phyloP scores from a whole-genome alignment of 2,329 filamentous ascomycete species.

The Curvularia verruculosa region DNA sequence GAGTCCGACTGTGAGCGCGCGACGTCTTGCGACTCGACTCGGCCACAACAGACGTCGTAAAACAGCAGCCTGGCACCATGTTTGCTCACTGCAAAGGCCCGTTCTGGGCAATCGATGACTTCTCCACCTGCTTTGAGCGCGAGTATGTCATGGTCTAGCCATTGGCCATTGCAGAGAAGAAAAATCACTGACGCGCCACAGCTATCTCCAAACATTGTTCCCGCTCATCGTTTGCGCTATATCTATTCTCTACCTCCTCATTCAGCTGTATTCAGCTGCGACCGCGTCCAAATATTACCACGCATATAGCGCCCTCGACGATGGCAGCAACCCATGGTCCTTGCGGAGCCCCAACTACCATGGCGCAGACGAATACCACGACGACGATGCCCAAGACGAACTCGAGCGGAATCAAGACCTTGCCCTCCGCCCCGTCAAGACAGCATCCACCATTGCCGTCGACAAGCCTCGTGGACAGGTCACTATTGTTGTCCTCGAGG shows the following conservation, averaged over 20 bases:
- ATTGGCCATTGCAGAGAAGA: conserved; percentile 6
- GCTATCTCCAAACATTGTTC: conserved; percentile 80
- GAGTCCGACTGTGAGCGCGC: conserved; percentile 12
- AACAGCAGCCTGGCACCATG: conserved; percentile 49
- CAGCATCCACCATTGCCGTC: conserved; percentile 66
- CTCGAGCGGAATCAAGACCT: conserved; percentile 62
- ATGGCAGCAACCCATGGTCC: conserved; percentile 51
- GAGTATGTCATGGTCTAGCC: conserved; percentile 61
- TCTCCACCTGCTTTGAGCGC: conserved; percentile 66
- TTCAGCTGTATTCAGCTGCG: conserved; percentile 63
- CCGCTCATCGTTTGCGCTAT: conserved; percentile 73
- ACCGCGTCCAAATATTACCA: conserved; percentile 57
- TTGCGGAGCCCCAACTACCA: conserved; percentile 37
- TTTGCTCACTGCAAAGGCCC: conserved; percentile 63
- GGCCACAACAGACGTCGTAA: conserved; percentile 16
- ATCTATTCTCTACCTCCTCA: conserved; percentile 71
- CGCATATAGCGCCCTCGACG: conserved; percentile 64
- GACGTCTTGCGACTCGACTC: conserved; percentile 18
- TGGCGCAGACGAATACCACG: conserved; percentile 48
- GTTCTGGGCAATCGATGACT: conserved; percentile 66
- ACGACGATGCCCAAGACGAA: conserved; percentile 63
- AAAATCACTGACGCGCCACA: conserved; percentile 45
- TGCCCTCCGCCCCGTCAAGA: conserved; percentile 61
- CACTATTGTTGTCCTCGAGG: conserved; percentile 73
- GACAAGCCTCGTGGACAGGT: conserved; percentile 78